These are phyloP conservation scores for Wallacemonas collosoma DNA, from an alignment of 208 protist species.

Conservation along the genomic window DNA sequence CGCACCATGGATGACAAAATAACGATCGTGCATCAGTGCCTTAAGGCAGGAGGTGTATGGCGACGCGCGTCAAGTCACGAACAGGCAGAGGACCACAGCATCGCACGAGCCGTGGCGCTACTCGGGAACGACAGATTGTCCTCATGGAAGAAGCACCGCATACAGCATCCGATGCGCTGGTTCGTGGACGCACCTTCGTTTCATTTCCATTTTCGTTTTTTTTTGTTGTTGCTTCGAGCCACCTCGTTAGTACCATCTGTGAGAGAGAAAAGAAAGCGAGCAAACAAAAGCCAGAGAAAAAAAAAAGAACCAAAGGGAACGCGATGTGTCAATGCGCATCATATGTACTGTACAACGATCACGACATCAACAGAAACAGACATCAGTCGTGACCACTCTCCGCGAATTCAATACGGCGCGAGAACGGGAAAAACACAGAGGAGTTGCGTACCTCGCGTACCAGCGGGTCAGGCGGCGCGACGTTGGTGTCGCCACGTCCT, in stretches of 20 bases:
- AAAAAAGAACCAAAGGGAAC: conserved; percentile 18
- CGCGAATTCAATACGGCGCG: conserved; percentile 26
- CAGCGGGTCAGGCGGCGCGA: neutral
- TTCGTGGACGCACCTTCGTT: no score
- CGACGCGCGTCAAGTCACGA: no score
- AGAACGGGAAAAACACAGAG: conserved; percentile 40
- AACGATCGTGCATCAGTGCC: no score
- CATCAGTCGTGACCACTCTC: conserved; percentile 19
- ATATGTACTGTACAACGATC: neutral
- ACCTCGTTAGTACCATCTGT: neutral
- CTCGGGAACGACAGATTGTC: no score
- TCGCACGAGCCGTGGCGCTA: no score
- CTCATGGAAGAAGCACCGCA: no score
- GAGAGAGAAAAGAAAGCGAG: neutral
- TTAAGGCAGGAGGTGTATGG: no score
- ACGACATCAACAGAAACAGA: neutral
- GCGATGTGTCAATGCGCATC: neutral
- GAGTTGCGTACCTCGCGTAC: conserved; percentile 22
- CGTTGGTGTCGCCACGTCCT: neutral
- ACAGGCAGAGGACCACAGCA: no score
- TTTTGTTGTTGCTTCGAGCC: neutral
- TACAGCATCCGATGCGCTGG: no score
- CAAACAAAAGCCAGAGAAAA: conserved; percentile 17
- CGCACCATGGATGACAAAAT: no score
- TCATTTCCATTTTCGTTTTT: neutral